Evolutionary conservation across 768 basidiomycete genomes (phyloP).

Genomic region (Collybia sordida): DNA sequence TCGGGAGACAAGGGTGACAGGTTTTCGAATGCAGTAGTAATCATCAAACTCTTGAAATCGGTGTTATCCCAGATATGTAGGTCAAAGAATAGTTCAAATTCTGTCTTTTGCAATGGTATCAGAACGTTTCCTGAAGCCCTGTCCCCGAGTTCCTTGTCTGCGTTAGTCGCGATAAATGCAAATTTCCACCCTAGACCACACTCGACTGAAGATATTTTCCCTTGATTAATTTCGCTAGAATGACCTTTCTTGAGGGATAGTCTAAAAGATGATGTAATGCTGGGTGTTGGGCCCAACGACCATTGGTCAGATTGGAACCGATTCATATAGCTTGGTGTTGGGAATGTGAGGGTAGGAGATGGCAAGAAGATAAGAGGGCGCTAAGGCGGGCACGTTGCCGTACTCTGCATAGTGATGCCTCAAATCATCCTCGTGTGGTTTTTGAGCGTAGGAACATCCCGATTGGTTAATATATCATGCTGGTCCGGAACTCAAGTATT

Average conservation of each 20-base stretch:
- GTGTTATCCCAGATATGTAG: conserved; percentile 1
- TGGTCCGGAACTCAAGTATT: no score
- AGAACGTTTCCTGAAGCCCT: background rate
- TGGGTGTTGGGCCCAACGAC: conserved; percentile 1
- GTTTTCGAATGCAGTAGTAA: background rate
- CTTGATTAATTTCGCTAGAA: background rate
- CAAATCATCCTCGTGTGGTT: no score
- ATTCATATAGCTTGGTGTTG: conserved; percentile 2
- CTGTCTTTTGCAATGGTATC: background rate
- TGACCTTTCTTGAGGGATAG: conserved; percentile 2
- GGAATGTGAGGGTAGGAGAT: no score
- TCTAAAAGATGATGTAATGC: conserved; percentile 5
- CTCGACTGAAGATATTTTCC: background rate
- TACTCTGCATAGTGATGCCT: no score
- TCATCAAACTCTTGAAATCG: background rate
- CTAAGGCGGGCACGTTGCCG: no score
- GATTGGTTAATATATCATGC: no score
- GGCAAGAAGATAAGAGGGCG: background rate
- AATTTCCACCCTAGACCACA: conserved; percentile 13
- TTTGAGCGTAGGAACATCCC: no score
- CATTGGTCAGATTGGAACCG: conserved; percentile 1
- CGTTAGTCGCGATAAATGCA: background rate
- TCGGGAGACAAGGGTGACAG: background rate
- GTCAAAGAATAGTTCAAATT: conserved; percentile 5
- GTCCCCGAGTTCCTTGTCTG: background rate